Percentiles rank a stretch among this genome's conserved stretches.
These are phyloP conservation scores for Pythium sp. DNA, from an alignment of 352 stramenopile species.

Conservation along the genomic window DNA sequence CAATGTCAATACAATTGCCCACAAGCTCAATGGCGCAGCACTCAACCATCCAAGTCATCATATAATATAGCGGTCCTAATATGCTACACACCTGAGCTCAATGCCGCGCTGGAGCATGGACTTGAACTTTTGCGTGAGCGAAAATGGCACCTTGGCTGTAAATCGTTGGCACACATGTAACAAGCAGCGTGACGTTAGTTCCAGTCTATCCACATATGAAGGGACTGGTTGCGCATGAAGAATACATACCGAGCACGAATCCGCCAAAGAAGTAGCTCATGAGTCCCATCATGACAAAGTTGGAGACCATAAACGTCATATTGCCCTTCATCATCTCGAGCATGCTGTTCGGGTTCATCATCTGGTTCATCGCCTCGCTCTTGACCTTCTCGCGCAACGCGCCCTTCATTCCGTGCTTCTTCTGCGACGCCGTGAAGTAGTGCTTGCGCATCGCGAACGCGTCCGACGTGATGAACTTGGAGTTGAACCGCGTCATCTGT, in stretches of 20 bases:
- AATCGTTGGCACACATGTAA: neutral
- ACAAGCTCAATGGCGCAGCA: no score
- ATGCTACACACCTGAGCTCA: conserved; percentile 81
- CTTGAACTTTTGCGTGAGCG: conserved; percentile 97
- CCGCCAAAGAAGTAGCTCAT: conserved; percentile 99
- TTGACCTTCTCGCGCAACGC: conserved; percentile 86
- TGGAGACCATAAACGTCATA: conserved; percentile 98
- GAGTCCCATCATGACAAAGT: conserved; percentile 99
- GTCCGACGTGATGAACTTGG: conserved; percentile 81
- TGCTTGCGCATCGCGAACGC: conserved; percentile 90
- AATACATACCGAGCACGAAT: conserved; percentile 90
- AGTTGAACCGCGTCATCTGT: conserved; percentile 85
- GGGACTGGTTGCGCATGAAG: neutral
- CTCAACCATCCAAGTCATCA: no score
- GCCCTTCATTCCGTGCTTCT: conserved; percentile 85
- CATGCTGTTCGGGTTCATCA: conserved; percentile 96
- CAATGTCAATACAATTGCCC: neutral
- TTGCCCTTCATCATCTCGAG: conserved; percentile 99
- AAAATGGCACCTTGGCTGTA: conserved; percentile 96
- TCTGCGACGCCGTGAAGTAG: conserved; percentile 87
- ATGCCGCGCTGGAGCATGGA: conserved; percentile 97
- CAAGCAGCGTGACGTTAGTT: no score
- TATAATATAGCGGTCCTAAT: no score
- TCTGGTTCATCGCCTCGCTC: conserved; percentile 90
- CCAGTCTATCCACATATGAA: neutral